Conservation (phyloP, 805 yeast species). For the Yarrowia osloensis region DNA sequence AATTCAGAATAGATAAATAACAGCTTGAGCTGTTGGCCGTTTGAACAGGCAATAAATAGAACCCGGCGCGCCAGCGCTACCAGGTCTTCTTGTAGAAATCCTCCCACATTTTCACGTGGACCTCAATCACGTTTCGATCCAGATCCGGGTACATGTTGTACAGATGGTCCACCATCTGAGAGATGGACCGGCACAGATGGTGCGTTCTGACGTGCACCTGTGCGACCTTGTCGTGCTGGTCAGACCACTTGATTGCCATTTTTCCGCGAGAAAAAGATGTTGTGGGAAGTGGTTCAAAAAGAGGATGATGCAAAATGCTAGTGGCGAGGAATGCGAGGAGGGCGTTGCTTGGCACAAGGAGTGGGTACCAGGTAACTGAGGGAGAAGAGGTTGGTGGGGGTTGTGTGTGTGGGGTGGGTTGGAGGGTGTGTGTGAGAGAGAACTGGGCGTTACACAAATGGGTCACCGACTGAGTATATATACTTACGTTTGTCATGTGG, state of each 20-base stretch:
- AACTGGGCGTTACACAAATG: not conserved
- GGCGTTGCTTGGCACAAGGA: conserved; percentile 3
- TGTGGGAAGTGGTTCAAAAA: not conserved
- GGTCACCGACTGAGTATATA: not conserved
- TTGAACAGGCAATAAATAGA: not conserved
- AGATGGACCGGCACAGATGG: conserved; percentile 20
- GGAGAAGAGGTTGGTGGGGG: not conserved
- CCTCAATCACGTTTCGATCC: conserved; percentile 20
- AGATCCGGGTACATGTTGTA: conserved; percentile 29
- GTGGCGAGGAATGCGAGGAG: not conserved
- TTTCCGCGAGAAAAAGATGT: not conserved
- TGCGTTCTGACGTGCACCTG: conserved; percentile 26
- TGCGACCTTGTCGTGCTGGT: conserved; percentile 26
- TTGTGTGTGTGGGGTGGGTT: not conserved
- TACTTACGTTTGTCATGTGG: conserved; percentile 5
- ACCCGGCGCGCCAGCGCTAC: conserved; percentile 12
- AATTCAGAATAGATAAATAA: not conserved
- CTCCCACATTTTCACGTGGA: conserved; percentile 25
- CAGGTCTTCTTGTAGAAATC: conserved; percentile 19
- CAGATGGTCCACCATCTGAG: conserved; percentile 26
- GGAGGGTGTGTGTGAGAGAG: not conserved
- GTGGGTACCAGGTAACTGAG: not conserved
- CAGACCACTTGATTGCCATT: conserved; percentile 22
- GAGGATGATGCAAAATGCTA: not conserved
- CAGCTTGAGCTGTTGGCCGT: not conserved